Percentiles rank a stretch among this genome's conserved stretches.
phyloP scores from a whole-genome alignment of 225 moss, liverwort and hornwort genomes.

The Marchantia paleacea region DNA sequence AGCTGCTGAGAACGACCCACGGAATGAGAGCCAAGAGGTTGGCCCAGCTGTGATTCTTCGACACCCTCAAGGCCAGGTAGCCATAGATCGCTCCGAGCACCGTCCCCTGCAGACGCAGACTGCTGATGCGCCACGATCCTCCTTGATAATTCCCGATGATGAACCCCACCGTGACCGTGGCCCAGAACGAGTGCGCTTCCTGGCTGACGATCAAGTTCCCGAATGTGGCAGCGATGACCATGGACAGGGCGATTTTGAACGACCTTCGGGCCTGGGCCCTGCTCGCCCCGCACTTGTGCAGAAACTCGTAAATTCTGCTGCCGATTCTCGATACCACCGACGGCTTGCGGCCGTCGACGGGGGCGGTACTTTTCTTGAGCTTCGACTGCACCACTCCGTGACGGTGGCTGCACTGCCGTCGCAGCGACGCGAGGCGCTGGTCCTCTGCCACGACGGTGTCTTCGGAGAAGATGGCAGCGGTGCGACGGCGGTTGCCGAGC shows the following conservation, averaged over 20 bases:
- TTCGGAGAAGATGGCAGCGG: background rate
- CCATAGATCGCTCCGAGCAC: slow-evolving; percentile 40
- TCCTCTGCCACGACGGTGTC: background rate
- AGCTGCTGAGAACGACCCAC: slow-evolving; percentile 36
- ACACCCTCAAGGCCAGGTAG: slow-evolving; percentile 29
- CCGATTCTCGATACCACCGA: background rate
- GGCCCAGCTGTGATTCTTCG: slow-evolving; percentile 12
- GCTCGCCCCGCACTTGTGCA: slow-evolving; percentile 9
- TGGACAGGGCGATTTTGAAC: slow-evolving; percentile 38
- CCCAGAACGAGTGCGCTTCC: slow-evolving; percentile 38
- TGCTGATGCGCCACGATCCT: slow-evolving; percentile 38
- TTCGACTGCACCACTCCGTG: background rate
- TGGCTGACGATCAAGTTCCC: slow-evolving; percentile 27
- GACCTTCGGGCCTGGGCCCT: background rate
- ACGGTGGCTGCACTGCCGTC: slow-evolving; percentile 1
- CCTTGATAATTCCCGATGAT: slow-evolving; percentile 42
- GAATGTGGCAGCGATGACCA: slow-evolving; percentile 29
- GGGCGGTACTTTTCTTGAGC: background rate
- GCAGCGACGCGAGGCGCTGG: background rate
- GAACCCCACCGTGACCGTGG: slow-evolving; percentile 41
- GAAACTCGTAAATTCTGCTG: background rate
- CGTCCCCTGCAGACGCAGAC: slow-evolving; percentile 41
- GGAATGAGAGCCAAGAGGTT: slow-evolving; percentile 25
- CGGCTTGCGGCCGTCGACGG: background rate
- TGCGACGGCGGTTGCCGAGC: background rate